A percentile compares a stretch with the other conserved stretches of the same genome.
phyloP scores from a whole-genome alignment of 2,329 filamentous ascomycete species.

The Penicillium olsonii region DNA sequence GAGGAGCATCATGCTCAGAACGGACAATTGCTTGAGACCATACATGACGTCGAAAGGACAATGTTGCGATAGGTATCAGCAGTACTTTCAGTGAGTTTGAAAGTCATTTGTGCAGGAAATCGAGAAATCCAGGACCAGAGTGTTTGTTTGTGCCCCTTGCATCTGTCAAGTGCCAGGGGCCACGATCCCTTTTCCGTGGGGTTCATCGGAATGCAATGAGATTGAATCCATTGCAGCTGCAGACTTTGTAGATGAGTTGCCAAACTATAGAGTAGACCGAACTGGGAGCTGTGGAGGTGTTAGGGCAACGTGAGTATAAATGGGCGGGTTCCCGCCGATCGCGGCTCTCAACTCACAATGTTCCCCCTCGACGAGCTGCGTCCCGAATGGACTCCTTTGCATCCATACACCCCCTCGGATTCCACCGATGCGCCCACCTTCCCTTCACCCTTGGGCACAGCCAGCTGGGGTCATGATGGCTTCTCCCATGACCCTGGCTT shows the following conservation, averaged over 20 bases:
- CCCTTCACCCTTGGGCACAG: constrained; percentile 17
- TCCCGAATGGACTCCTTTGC: constrained; percentile 13
- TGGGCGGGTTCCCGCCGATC: neutral
- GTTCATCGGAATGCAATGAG: neutral
- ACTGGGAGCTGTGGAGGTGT: neutral
- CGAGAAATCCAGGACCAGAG: neutral
- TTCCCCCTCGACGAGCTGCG: neutral
- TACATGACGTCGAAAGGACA: constrained; percentile 16
- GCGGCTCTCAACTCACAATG: neutral
- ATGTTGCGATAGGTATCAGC: neutral
- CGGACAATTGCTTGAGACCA: constrained; percentile 20
- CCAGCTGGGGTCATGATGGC: constrained; percentile 30
- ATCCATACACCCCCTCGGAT: constrained; percentile 15
- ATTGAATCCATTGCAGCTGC: neutral
- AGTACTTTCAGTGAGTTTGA: neutral
- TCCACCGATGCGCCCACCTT: constrained; percentile 17
- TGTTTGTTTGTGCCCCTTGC: constrained; percentile 8
- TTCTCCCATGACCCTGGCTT: constrained; percentile 45
- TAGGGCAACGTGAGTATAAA: neutral
- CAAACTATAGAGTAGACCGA: no score
- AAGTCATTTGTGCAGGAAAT: neutral
- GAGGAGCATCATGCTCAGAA: constrained; percentile 25
- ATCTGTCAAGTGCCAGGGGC: constrained; percentile 2
- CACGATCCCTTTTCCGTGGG: neutral
- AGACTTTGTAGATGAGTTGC: no score